Percentiles rank a stretch among this genome's conserved stretches.
These are phyloP conservation scores for Calonectria pseudoturangicola DNA, from an alignment of 2,329 filamentous ascomycete species.

Conservation along the genomic window DNA sequence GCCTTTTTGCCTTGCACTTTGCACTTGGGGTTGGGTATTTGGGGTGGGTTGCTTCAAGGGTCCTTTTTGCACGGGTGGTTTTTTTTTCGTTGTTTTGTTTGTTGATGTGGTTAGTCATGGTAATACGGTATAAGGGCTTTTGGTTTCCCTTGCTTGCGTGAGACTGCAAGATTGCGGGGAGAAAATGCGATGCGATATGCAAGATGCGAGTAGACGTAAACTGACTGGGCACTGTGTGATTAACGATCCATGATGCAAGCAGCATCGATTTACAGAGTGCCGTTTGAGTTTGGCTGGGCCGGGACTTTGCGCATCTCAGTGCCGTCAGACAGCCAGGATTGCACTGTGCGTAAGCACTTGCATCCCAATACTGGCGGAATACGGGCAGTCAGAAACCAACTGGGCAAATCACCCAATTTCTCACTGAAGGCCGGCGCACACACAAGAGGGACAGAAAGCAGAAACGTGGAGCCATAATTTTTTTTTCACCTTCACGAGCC, in stretches of 20 bases:
- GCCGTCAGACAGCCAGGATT: conserved; percentile 34
- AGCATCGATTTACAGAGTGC: conserved; percentile 8
- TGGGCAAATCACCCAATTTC: conserved; percentile 25
- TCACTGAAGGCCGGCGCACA: conserved; percentile 21
- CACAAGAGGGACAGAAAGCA: conserved; percentile 26
- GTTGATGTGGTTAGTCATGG: conserved; percentile 3
- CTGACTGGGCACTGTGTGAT: conserved; percentile 28
- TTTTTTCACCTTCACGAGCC: conserved; percentile 20
- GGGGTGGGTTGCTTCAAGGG: neutral
- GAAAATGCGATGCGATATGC: conserved; percentile 25
- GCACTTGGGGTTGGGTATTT: neutral
- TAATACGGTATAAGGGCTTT: conserved; percentile 25
- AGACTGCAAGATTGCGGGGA: conserved; percentile 27
- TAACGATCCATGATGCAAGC: conserved; percentile 25
- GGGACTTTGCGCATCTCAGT: conserved; percentile 19
- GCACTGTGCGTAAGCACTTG: conserved; percentile 43
- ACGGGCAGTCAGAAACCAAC: conserved; percentile 36
- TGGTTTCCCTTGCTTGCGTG: conserved; percentile 26
- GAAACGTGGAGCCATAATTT: conserved; percentile 46
- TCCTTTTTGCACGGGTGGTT: neutral
- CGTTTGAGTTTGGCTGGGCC: conserved; percentile 29
- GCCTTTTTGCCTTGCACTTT: conserved; percentile 11
- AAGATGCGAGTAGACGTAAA: conserved; percentile 19
- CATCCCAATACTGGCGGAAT: conserved; percentile 33
- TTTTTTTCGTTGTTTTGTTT: neutral